Base-by-base conservation (phyloP, 2,329 filamentous ascomycete genomes). In the Aureobasidium sp. region DNA sequence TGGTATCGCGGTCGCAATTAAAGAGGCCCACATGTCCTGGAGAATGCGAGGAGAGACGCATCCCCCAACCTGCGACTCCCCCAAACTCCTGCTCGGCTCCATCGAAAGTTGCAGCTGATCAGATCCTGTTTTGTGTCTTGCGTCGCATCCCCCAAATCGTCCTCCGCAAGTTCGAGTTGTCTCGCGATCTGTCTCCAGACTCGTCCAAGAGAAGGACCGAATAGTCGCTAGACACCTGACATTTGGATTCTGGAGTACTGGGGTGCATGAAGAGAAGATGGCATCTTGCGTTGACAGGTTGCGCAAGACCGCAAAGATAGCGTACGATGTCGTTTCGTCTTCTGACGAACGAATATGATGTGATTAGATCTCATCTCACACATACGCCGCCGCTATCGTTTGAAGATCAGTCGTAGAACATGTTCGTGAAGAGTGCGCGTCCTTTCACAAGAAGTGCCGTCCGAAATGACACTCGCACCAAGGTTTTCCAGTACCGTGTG, bases 41-140 rank as follows among this genome's bases (percentile, higher is more conserved):
- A 58, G 32, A 58, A 25, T 50, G 27, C 45, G 36, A 49, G 57
- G 36, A 59, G 57, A 57, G 29, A 34, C 52, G 21, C 39, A 37
- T 45, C n/a, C 37, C 52, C 53, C 53, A 21, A 11, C 29, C n/a
- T n/a, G 45, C 45, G 5, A 48, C 27, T n/a, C 45, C 39, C 36
- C 53, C 53, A 41, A 45, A 57, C 53, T 57, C 45, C 45, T 48
- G 21, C 36, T 45, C 53, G 53, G 53, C 37, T 57, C 41, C 53
- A 44, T 45, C 21, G 15, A 30, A 15, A 29, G 36, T 30, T 57
- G 29, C 53, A 42, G 50, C 41, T 53, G 34, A 39, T 27, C 34
- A 13, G 37, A 30, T 54, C 50, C 37, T 42, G 37, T 42, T 41
- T 54, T 15, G 34, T 37, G 34, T 37, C 34, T 37, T 37, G 34